Evolutionary conservation across 2,329 filamentous ascomycete genomes (phyloP).

Genomic region (Lojkania enalia): DNA sequence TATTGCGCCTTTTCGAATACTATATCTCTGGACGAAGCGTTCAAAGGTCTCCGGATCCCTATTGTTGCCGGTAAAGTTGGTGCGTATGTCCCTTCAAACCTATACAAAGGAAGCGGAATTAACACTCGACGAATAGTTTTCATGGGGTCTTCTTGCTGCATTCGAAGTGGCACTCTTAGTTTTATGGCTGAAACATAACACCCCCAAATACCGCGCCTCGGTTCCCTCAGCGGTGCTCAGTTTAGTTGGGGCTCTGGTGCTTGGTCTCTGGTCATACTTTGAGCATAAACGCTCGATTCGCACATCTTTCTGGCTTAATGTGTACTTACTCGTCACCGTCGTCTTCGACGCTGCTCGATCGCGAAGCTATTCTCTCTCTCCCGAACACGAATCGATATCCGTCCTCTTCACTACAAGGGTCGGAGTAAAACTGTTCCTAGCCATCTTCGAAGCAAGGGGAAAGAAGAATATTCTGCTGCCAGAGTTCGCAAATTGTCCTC

Average conservation of each 20-base stretch:
- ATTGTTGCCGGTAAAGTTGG: slow-evolving; percentile 31
- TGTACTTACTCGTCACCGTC: slow-evolving; percentile 52
- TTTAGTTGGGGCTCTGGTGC: slow-evolving; percentile 29
- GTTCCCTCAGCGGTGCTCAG: slow-evolving; percentile 32
- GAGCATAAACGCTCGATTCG: slow-evolving; percentile 52
- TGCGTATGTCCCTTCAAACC: too few relatives aligned
- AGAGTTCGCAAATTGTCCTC: slow-evolving; percentile 48
- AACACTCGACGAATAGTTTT: too few relatives aligned
- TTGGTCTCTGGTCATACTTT: slow-evolving; percentile 50
- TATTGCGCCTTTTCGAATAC: slow-evolving; percentile 32
- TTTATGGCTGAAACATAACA: slow-evolving; percentile 27
- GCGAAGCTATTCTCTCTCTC: slow-evolving; percentile 46
- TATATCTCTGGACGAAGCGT: slow-evolving; percentile 29
- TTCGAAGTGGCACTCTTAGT: slow-evolving; percentile 35
- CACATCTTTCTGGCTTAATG: slow-evolving; percentile 53
- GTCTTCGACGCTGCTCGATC: slow-evolving; percentile 52
- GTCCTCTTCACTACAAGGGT: slow-evolving; percentile 48
- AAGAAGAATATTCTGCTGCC: slow-evolving; percentile 49
- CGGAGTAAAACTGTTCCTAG: slow-evolving; percentile 48
- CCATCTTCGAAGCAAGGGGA: slow-evolving; percentile 51
- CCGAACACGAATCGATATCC: slow-evolving; percentile 44
- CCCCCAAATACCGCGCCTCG: slow-evolving; percentile 22
- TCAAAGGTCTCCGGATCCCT: slow-evolving; percentile 29
- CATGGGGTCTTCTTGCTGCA: slow-evolving; percentile 27
- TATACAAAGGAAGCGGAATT: too few relatives aligned